Conservation (phyloP, 73 alveolate genomes). For the Tetrahymena malaccensis region DNA sequence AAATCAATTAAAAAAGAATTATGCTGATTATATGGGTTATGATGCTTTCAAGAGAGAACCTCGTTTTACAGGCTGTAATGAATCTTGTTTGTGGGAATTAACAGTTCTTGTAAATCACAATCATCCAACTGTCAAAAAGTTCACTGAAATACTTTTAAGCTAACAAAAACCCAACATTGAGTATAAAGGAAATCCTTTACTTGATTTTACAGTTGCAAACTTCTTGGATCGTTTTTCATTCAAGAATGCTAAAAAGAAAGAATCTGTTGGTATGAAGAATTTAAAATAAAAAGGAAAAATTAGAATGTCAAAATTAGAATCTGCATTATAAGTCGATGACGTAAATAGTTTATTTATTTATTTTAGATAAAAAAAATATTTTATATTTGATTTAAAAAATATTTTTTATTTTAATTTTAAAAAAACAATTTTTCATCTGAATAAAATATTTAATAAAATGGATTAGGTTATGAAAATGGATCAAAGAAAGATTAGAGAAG, state of each 20-base stretch:
- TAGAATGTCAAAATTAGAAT: slow-evolving; percentile 35
- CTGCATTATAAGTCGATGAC: neutral
- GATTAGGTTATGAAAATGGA: slow-evolving; percentile 25
- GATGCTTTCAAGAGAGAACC: slow-evolving; percentile 90
- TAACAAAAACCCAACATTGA: slow-evolving; percentile 49
- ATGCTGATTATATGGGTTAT: slow-evolving; percentile 40
- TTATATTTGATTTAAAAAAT: neutral
- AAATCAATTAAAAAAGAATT: slow-evolving; percentile 2
- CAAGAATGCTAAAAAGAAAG: slow-evolving; percentile 80
- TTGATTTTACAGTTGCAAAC: slow-evolving; percentile 78
- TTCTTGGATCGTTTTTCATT: slow-evolving; percentile 74
- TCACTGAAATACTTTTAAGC: slow-evolving; percentile 60
- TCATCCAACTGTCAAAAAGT: slow-evolving; percentile 86
- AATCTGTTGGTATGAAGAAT: slow-evolving; percentile 46
- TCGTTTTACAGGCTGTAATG: slow-evolving; percentile 75
- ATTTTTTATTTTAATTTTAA: too few relatives aligned
- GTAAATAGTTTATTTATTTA: slow-evolving; percentile 31
- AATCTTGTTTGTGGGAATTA: slow-evolving; percentile 74
- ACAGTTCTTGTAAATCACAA: slow-evolving; percentile 53
- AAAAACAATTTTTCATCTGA: too few relatives aligned
- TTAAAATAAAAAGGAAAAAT: slow-evolving; percentile 41
- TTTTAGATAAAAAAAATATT: slow-evolving; percentile 12
- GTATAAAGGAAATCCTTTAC: slow-evolving; percentile 86
- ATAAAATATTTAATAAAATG: neutral
- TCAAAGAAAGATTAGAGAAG: slow-evolving; percentile 52